Evolutionary conservation across 1,284 basidiomycete genomes (phyloP).

Genomic region (Moniliella sp.): DNA sequence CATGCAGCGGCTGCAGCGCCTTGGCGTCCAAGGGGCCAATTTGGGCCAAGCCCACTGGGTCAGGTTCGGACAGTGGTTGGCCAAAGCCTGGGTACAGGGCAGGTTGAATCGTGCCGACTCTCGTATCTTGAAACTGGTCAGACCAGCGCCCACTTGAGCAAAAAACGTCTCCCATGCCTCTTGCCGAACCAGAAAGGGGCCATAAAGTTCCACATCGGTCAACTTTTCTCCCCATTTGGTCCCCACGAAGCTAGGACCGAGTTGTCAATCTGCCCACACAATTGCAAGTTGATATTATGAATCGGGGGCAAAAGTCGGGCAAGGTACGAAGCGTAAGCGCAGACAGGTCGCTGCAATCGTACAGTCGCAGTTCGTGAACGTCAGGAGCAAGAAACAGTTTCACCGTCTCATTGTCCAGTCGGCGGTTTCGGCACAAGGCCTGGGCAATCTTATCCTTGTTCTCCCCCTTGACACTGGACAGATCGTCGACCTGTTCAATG

Average conservation of each 20-base stretch:
- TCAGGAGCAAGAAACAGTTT: conserved; percentile 59
- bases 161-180: conserved; percentile 63
- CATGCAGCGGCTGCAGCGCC: conserved; percentile 14
- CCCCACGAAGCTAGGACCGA: conserved; percentile 47
- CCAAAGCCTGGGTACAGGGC: conserved; percentile 47
- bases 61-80: conserved; percentile 45
- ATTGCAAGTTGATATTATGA: conserved; percentile 46
- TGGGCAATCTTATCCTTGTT: conserved; percentile 39
- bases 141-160: conserved; percentile 40
- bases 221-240: conserved; percentile 46
- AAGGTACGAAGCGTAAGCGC: conserved; percentile 10
- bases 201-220: conserved; percentile 55
- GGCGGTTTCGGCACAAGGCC: conserved; percentile 63
- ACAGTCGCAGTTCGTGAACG: conserved; percentile 52
- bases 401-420: conserved; percentile 52
- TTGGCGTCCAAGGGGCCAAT: conserved; percentile 42
- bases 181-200: conserved; percentile 62
- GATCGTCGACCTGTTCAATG: conserved; percentile 69
- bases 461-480: conserved; percentile 56
- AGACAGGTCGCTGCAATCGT: conserved; percentile 67
- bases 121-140: conserved; percentile 54
- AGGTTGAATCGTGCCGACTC: conserved; percentile 63
- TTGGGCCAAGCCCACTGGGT: conserved; percentile 51
- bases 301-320: conserved; percentile 17
- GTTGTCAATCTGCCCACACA: conserved; percentile 65